Base-by-base conservation (phyloP, 495 filamentous ascomycete species). In the Antarctomyces pellizariae region DNA sequence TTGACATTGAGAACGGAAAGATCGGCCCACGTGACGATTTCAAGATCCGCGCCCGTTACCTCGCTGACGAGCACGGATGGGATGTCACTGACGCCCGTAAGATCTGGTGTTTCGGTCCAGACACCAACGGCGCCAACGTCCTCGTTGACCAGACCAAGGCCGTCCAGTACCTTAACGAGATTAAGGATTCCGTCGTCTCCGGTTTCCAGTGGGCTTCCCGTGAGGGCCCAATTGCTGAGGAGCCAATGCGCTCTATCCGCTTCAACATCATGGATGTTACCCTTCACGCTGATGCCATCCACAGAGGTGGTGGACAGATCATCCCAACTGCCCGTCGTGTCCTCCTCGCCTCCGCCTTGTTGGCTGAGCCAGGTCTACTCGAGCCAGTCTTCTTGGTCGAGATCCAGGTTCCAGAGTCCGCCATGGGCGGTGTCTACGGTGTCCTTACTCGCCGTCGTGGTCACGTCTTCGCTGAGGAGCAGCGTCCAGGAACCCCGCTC, bases 401-500 rank as follows among this genome's bases (percentile, higher is more conserved):
- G 57, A 97, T 97, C 53, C 80, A 91, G 61, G 86, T 99, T 29
- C 89, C 89, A 39, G 89, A 99, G 64, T 64, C 71, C 46, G 86
- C 86, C 49, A 95, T 95, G 86, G 86, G 86, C 62, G 89, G 89
- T 64, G 92, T 99, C 57, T 99, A 99, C 56, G 86, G 86, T 71
- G 86, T 95, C 51, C 76, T 99, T 39, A 93, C 89, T 59, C 78
- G 86, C 48, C 62, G 84, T 46, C 67, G 86, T 71, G 86, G 86
- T 65, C 84, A 95, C 71, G 86, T 99, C 57, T 95, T 95, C 71
- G 58, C 62, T 42, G 86, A 99, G 64, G 77, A 86, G 62, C 86
- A 99, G 65, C 79, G 86, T 41, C 76, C 83, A 36, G 86, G 86
- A 50, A 99, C 89, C 50, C 89, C 89, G 57, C 76, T 99, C 26